These are phyloP conservation scores for Zygoascus ofunaensis DNA, from an alignment of 805 yeast genomes.

Conservation along the genomic window DNA sequence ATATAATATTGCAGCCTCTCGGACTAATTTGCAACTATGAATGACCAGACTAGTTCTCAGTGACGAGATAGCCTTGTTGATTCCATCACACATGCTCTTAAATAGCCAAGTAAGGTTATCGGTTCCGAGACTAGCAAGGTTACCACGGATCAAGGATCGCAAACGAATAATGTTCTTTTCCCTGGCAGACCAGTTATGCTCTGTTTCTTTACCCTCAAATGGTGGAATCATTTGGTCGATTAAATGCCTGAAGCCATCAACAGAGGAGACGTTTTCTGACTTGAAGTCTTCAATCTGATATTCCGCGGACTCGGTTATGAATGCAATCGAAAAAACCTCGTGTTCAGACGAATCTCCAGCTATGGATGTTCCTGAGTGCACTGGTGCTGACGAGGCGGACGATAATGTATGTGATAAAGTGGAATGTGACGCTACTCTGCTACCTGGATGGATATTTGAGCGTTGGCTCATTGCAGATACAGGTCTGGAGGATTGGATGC, in stretches of 20 bases:
- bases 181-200: constrained; percentile 72
- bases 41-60: constrained; percentile 75
- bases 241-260: constrained; percentile 24
- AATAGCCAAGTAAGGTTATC: constrained; percentile 30
- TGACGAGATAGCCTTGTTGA: constrained; percentile 58
- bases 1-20: constrained; percentile 39
- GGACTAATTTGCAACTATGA: constrained; percentile 66
- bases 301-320: constrained; percentile 19
- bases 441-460: constrained; percentile 5
- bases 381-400: constrained; percentile 6
- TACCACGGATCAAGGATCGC: constrained; percentile 55
- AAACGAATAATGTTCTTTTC: constrained; percentile 52
- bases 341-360: background rate
- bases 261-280: constrained; percentile 27
- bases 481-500: background rate
- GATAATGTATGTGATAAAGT: background rate
- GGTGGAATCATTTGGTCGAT: constrained; percentile 25
- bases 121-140: constrained; percentile 33
- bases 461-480: background rate
- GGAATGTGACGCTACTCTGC: background rate
- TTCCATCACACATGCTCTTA: constrained; percentile 44
- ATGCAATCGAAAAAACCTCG: constrained; percentile 11
- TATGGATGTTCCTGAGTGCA: constrained; percentile 1
- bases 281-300: constrained; percentile 35
- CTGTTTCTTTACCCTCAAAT: constrained; percentile 75